These are phyloP conservation scores for Yarrowia bubula DNA, from an alignment of 805 yeast species.

Conservation along the genomic window DNA sequence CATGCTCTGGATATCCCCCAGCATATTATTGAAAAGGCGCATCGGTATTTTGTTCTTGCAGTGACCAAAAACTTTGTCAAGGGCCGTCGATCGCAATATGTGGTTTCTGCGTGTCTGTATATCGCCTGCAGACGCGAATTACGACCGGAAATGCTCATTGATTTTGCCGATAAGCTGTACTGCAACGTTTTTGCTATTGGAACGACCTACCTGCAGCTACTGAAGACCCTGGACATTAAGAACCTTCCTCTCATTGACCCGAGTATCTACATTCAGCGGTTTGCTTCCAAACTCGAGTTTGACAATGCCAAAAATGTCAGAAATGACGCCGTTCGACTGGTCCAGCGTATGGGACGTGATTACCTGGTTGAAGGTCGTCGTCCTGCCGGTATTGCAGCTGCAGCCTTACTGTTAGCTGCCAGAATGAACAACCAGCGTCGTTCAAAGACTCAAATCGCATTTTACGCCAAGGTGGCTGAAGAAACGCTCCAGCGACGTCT, in stretches of 20 bases:
- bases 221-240: constrained; percentile 75
- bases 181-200: constrained; percentile 93
- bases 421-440: constrained; percentile 94
- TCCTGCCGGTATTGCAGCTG: constrained; percentile 99
- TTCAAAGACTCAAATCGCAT: constrained; percentile 89
- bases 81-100: constrained; percentile 95
- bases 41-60: constrained; percentile 86
- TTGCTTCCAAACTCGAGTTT: constrained; percentile 82
- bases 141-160: constrained; percentile 94
- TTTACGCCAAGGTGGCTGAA: constrained; percentile 92
- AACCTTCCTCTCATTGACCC: constrained; percentile 90
- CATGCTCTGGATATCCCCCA: constrained; percentile 76
- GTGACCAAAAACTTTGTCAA: constrained; percentile 86
- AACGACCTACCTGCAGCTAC: constrained; percentile 90
- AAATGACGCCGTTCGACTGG: constrained; percentile 80
- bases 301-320: constrained; percentile 62
- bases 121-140: constrained; percentile 89
- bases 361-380: constrained; percentile 97
- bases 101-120: constrained; percentile 90
- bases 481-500: constrained; percentile 88
- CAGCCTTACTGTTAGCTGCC: constrained; percentile 87
- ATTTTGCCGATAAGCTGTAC: constrained; percentile 84
- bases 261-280: constrained; percentile 86
- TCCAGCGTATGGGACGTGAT: constrained; percentile 87
- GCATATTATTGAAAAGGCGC: constrained; percentile 79